phyloP scores from a whole-genome alignment of 2,329 filamentous ascomycete species.

The Alternaria arbusti region DNA sequence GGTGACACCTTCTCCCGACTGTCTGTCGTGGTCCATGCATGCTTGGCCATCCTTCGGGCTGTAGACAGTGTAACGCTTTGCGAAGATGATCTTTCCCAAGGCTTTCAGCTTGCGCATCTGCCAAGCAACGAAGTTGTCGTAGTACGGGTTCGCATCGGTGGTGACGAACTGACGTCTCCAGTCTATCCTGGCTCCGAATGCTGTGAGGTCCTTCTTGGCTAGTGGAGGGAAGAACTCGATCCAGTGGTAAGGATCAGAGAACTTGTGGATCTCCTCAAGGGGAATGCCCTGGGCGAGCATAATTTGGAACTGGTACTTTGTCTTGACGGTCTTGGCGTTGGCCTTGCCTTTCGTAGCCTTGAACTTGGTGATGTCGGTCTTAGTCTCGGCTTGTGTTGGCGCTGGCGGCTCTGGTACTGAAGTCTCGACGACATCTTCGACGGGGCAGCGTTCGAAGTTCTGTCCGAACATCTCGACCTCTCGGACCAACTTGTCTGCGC shows the following conservation, averaged over 20 bases:
- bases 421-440: conserved; percentile 50
- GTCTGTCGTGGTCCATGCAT: conserved; percentile 86
- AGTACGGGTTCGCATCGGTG: conserved; percentile 95
- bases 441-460: conserved; percentile 76
- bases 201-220: conserved; percentile 78
- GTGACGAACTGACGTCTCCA: conserved; percentile 94
- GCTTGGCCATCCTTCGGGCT: conserved; percentile 87
- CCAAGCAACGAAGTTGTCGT: conserved; percentile 94
- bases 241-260: conserved; percentile 92
- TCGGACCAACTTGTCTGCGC: conserved; percentile 89
- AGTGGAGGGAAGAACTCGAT: conserved; percentile 88
- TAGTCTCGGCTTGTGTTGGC: conserved; percentile 67
- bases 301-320: conserved; percentile 96
- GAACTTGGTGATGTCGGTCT: conserved; percentile 90
- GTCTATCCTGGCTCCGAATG: conserved; percentile 86
- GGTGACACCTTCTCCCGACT: conserved; percentile 78
- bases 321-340: conserved; percentile 84
- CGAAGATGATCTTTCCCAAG: conserved; percentile 90
- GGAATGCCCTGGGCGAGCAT: conserved; percentile 92
- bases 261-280: conserved; percentile 86
- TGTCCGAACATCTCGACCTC: conserved; percentile 89
- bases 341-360: conserved; percentile 79
- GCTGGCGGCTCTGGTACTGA: conserved; percentile 60
- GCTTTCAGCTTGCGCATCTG: conserved; percentile 94
- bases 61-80: conserved; percentile 89